Evolutionary conservation across 2,329 filamentous ascomycete genomes (phyloP).

Genomic region (Diplodia seriata): DNA sequence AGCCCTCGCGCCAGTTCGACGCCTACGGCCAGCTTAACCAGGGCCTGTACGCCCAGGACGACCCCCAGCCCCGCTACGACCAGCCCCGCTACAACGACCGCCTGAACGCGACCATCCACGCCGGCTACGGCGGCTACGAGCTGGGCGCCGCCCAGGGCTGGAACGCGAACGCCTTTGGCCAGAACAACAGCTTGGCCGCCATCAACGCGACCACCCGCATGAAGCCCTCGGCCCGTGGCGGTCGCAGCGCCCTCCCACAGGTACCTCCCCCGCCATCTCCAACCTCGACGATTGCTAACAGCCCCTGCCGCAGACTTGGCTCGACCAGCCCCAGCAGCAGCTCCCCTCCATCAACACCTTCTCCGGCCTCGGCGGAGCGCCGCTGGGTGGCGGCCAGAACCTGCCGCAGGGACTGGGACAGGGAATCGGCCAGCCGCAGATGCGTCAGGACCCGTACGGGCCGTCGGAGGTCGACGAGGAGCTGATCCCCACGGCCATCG

Average conservation of each 20-base stretch:
- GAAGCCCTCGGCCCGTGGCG: slow-evolving; percentile 63
- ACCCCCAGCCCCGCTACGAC: slow-evolving; percentile 60
- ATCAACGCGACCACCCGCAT: slow-evolving; percentile 60
- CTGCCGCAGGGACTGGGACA: slow-evolving; percentile 22
- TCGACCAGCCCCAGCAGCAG: slow-evolving; percentile 62
- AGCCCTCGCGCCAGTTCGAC: slow-evolving; percentile 80
- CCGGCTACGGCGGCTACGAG: slow-evolving; percentile 72
- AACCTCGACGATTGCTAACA: slow-evolving; percentile 35
- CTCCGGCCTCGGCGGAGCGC: slow-evolving; percentile 48
- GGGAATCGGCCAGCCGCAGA: slow-evolving; percentile 36
- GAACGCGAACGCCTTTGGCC: slow-evolving; percentile 77
- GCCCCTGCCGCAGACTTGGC: slow-evolving; percentile 61
- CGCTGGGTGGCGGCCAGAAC: slow-evolving; percentile 33
- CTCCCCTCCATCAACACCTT: slow-evolving; percentile 51
- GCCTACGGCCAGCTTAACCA: slow-evolving; percentile 67
- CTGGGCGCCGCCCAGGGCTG: slow-evolving; percentile 75
- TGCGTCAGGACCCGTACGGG: slow-evolving; percentile 54
- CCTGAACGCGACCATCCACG: slow-evolving; percentile 63
- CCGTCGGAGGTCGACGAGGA: slow-evolving; percentile 73
- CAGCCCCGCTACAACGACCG: slow-evolving; percentile 66
- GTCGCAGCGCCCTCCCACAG: slow-evolving; percentile 69
- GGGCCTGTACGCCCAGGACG: slow-evolving; percentile 74
- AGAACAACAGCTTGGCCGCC: slow-evolving; percentile 69
- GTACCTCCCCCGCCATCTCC: slow-evolving; percentile 60
- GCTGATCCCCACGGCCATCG: slow-evolving; percentile 95